Percentiles rank a stretch among this genome's conserved stretches.
phyloP scores from a whole-genome alignment of 1,284 basidiomycete species.

The Boletus albobrunnescens region DNA sequence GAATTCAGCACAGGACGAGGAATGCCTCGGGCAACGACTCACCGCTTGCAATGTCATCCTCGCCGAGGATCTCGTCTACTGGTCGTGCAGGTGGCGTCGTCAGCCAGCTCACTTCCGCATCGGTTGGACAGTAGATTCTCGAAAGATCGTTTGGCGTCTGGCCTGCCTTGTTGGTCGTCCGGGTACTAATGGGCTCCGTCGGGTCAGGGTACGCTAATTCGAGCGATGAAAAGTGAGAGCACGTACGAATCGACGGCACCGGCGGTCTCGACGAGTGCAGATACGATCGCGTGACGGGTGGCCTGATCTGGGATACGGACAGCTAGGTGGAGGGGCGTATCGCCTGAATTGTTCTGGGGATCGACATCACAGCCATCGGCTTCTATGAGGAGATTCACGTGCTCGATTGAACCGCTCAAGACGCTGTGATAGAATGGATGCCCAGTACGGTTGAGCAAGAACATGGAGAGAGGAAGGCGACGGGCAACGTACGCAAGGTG shows the following conservation, averaged over 20 bases:
- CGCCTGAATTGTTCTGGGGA: conserved; percentile 23
- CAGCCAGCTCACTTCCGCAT: conserved; percentile 18
- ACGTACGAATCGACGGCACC: conserved; percentile 31
- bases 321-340: conserved; percentile 32
- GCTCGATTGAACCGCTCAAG: conserved; percentile 13
- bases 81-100: conserved; percentile 21
- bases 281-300: conserved; percentile 23
- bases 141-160: conserved; percentile 26
- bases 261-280: conserved; percentile 21
- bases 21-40: conserved; percentile 1
- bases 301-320: conserved; percentile 17
- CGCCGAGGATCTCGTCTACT: conserved; percentile 16
- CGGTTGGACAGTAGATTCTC: conserved; percentile 24
- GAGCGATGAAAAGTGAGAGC: background rate
- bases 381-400: conserved; percentile 26
- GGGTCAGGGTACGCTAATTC: background rate
- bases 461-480: background rate
- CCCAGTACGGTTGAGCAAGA: background rate
- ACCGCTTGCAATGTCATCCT: conserved; percentile 25
- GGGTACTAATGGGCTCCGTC: conserved; percentile 15
- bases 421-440: conserved; percentile 16
- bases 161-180: conserved; percentile 24
- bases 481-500: conserved; percentile 31
- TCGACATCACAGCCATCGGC: conserved; percentile 33
- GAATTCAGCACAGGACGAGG: conserved; percentile 3